A percentile compares a stretch with the other conserved stretches of the same genome.
These are phyloP conservation scores for Daedaleopsis nitida DNA, from an alignment of 768 basidiomycete genomes.

Conservation along the genomic window DNA sequence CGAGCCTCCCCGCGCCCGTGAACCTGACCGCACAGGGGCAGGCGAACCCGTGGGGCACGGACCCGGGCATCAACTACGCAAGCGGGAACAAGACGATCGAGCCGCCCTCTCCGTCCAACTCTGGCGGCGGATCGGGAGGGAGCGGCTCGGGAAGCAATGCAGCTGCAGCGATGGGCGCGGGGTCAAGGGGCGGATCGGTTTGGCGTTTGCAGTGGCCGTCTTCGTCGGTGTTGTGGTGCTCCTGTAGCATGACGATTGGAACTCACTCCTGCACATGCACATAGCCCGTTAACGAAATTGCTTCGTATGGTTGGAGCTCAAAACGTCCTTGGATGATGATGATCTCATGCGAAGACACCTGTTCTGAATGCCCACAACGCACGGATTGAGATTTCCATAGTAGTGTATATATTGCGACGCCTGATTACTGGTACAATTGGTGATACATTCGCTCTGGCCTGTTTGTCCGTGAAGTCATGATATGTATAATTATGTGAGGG, in stretches of 20 bases:
- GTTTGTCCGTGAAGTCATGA: no score
- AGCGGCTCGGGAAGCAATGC: neutral
- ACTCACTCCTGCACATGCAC: no score
- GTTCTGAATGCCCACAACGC: no score
- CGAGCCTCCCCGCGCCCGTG: slow-evolving; percentile 39
- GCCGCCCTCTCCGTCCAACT: slow-evolving; percentile 1
- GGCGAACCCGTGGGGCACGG: slow-evolving; percentile 27
- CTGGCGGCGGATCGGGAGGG: neutral
- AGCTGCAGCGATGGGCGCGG: neutral
- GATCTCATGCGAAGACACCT: no score
- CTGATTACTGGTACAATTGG: no score
- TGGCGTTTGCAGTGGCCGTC: neutral
- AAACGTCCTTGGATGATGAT: no score
- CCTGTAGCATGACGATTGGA: neutral
- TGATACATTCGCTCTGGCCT: no score
- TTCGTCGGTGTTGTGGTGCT: neutral
- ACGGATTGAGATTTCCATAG: no score
- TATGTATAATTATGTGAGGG: no score
- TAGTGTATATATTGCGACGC: no score
- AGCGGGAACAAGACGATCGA: slow-evolving; percentile 18
- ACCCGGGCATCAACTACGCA: slow-evolving; percentile 22
- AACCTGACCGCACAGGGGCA: slow-evolving; percentile 38
- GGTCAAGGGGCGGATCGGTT: neutral
- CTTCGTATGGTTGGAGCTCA: neutral
- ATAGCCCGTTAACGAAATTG: no score